These are phyloP conservation scores for Corchorus capsularis DNA, from an alignment of 345 rosid species.

Conservation along the genomic window DNA sequence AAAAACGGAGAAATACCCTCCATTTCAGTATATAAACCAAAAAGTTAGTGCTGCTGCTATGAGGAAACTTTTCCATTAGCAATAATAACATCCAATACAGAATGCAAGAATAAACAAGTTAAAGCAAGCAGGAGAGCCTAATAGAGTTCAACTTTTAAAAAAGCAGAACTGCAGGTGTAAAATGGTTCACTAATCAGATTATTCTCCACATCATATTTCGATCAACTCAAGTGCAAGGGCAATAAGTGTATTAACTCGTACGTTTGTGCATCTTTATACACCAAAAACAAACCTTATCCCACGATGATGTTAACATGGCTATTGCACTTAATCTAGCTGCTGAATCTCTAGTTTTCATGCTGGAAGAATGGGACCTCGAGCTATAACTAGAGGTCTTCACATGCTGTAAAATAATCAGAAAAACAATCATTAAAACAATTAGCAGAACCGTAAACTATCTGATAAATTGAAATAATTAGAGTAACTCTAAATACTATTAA, in stretches of 20 bases:
- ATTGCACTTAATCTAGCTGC: constrained; percentile 37
- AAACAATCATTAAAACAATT: background rate
- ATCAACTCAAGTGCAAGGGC: background rate
- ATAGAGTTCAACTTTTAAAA: background rate
- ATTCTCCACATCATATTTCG: background rate
- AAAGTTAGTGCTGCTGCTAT: background rate
- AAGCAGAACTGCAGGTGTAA: background rate
- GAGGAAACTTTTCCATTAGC: background rate
- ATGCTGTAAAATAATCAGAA: constrained; percentile 42
- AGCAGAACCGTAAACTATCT: background rate
- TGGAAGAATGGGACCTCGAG: constrained; percentile 57
- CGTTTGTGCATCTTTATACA: background rate
- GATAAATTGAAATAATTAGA: background rate
- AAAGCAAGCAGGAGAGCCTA: background rate
- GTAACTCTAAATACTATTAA: background rate
- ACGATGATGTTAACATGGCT: constrained; percentile 44
- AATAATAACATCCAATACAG: background rate
- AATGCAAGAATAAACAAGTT: background rate
- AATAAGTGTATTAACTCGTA: background rate
- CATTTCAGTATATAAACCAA: background rate
- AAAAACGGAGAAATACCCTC: background rate
- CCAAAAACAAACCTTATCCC: constrained; percentile 70
- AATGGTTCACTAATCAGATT: background rate
- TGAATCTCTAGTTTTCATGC: constrained; percentile 46
- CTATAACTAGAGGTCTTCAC: constrained; percentile 58